phyloP scores from a whole-genome alignment of 2,329 filamentous ascomycete species.

The Ceratocystiopsis sp. region DNA sequence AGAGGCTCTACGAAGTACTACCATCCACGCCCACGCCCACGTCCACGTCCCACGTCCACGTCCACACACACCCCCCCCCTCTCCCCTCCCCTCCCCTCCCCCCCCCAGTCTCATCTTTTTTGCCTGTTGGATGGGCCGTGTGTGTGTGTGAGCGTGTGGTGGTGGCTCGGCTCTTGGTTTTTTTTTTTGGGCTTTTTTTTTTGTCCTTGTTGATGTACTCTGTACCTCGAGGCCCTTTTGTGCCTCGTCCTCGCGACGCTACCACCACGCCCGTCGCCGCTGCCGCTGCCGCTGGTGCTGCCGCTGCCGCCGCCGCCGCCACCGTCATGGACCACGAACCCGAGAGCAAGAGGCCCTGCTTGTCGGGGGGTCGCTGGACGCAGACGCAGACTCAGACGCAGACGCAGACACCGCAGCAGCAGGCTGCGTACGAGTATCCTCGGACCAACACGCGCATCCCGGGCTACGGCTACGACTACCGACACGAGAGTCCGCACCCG shows the following conservation, averaged over 20 bases:
- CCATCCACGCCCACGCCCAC: too few species aligned
- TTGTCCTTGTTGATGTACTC: too few species aligned
- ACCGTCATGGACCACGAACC: slow-evolving; percentile 6
- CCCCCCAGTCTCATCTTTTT: neutral
- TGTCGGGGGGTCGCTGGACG: slow-evolving; percentile 2
- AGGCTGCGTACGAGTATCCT: too few species aligned
- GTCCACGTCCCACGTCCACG: neutral
- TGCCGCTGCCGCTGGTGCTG: neutral
- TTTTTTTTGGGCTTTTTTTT: too few species aligned
- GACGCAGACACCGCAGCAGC: neutral
- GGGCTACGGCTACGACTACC: too few species aligned
- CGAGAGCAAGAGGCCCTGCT: slow-evolving; percentile 6
- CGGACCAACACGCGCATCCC: too few species aligned
- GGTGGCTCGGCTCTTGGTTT: neutral
- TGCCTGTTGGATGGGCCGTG: neutral
- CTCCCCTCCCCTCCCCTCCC: neutral
- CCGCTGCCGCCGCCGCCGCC: neutral
- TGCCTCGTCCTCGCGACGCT: too few species aligned
- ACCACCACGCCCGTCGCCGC: too few species aligned
- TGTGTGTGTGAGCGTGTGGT: too few species aligned
- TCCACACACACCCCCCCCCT: neutral
- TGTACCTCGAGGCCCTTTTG: too few species aligned
- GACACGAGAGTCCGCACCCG: too few species aligned
- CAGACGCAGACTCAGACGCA: slow-evolving; percentile 9
- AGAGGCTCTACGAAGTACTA: too few species aligned